phyloP scores from a whole-genome alignment of 2,329 filamentous ascomycete species.

The Keithomyces neogunnii region DNA sequence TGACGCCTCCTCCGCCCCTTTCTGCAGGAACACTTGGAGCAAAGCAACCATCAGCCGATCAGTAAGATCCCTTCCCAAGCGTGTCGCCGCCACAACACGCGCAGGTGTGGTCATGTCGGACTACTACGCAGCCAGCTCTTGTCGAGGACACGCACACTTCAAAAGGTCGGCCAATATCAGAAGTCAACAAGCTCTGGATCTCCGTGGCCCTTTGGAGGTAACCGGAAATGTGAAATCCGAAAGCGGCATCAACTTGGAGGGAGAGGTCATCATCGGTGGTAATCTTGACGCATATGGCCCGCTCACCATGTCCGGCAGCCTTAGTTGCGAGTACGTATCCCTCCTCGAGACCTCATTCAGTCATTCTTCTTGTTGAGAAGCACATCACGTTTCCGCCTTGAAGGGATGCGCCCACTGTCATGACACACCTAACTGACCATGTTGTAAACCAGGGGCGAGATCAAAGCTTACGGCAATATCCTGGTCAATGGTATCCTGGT shows the following conservation, averaged over 20 bases:
- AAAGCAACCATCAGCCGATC: background rate
- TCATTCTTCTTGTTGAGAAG: background rate
- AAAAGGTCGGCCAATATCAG: conserved; percentile 30
- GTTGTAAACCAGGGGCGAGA: conserved; percentile 24
- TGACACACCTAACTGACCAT: background rate
- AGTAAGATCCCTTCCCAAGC: background rate
- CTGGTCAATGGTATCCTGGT: conserved; percentile 29
- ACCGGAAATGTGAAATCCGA: conserved; percentile 37
- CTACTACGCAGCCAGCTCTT: conserved; percentile 17
- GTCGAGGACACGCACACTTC: conserved; percentile 14
- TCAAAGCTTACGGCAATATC: conserved; percentile 40
- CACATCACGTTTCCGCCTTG: background rate
- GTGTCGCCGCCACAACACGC: background rate
- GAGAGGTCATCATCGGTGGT: conserved; percentile 34
- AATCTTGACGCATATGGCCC: conserved; percentile 38
- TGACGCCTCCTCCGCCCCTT: background rate
- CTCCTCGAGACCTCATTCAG: background rate
- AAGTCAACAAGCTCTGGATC: conserved; percentile 30
- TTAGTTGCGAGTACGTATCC: conserved; percentile 32
- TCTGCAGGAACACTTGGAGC: background rate
- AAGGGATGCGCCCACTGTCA: background rate
- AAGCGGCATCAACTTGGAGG: conserved; percentile 33
- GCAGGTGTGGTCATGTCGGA: conserved; percentile 15
- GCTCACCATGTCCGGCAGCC: conserved; percentile 31
- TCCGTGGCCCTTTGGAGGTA: conserved; percentile 38